Evolutionary conservation across 73 alveolate genomes (phyloP).

Genomic region (Tetrahymena elliotti): DNA sequence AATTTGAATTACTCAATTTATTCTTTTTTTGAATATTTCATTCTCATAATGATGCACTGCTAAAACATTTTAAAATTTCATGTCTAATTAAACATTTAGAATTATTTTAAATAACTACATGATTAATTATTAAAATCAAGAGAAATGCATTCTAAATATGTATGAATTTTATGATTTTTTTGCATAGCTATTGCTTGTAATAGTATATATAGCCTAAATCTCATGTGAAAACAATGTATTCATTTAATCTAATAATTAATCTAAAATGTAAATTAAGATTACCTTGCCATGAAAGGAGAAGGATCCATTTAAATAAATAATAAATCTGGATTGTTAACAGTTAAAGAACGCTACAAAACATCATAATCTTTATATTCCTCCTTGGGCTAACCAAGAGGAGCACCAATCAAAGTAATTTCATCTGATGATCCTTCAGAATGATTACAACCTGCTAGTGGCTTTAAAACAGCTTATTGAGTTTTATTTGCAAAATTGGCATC

Average conservation of each 20-base stretch:
- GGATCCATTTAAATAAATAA: conserved; percentile 30
- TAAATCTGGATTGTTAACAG: conserved; percentile 23
- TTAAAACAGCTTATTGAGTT: not conserved
- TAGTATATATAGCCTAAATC: too few species aligned
- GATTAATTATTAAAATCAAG: not conserved
- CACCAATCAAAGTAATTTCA: conserved; percentile 15
- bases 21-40: not conserved
- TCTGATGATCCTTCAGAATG: conserved; percentile 30
- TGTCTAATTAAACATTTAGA: not conserved
- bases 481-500: conserved; percentile 24
- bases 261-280: too few species aligned
- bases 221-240: too few species aligned
- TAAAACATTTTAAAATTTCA: not conserved
- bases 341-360: conserved; percentile 2
- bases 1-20: not conserved
- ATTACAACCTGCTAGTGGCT: conserved; percentile 23
- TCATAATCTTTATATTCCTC: conserved; percentile 19
- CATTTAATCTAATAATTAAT: too few species aligned
- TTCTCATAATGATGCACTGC: not conserved
- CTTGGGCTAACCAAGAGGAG: conserved; percentile 23
- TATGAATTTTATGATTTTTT: not conserved
- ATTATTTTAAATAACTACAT: too few species aligned
- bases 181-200: too few species aligned
- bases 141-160: too few species aligned
- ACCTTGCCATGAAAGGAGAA: conserved; percentile 30